Evolutionary conservation across 2,329 filamentous ascomycete genomes (phyloP).

Genomic region (Tolypocladium tundrense): DNA sequence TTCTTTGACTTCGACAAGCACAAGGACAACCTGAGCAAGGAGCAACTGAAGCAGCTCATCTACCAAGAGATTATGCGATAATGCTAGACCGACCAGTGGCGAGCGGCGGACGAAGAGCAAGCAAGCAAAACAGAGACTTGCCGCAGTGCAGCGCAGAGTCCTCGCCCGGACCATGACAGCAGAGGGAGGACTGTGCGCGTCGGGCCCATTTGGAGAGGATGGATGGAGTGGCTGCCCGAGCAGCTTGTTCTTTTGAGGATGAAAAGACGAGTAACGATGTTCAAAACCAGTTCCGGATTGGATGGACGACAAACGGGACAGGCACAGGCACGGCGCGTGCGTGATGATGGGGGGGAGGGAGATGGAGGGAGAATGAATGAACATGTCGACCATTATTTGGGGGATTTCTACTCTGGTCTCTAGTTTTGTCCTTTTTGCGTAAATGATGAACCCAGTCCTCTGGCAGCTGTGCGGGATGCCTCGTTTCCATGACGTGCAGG

Average conservation of each 20-base stretch:
- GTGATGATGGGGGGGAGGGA: not conserved
- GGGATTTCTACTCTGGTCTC: not conserved
- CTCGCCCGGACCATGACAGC: not conserved
- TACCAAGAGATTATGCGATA: slow-evolving; percentile 87
- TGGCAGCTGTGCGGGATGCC: not conserved
- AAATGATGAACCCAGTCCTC: not conserved
- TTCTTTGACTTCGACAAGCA: slow-evolving; percentile 99
- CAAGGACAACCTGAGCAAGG: slow-evolving; percentile 97
- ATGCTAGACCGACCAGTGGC: not conserved
- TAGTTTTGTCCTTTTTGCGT: not conserved
- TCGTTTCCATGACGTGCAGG: not conserved
- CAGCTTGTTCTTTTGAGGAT: not conserved
- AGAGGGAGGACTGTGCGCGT: not conserved
- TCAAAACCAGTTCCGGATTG: not conserved
- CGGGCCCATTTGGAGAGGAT: not conserved
- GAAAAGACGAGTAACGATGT: not conserved
- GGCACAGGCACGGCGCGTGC: not conserved
- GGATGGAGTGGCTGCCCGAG: not conserved
- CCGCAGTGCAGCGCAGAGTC: not conserved
- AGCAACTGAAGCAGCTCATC: slow-evolving; percentile 94
- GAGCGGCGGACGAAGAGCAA: not conserved
- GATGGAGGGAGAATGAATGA: not conserved
- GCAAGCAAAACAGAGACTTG: not conserved
- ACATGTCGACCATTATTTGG: not conserved
- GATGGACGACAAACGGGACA: not conserved